phyloP scores from a whole-genome alignment of 2,329 filamentous ascomycete genomes.

The Paecilomyces dactylethromorphus region DNA sequence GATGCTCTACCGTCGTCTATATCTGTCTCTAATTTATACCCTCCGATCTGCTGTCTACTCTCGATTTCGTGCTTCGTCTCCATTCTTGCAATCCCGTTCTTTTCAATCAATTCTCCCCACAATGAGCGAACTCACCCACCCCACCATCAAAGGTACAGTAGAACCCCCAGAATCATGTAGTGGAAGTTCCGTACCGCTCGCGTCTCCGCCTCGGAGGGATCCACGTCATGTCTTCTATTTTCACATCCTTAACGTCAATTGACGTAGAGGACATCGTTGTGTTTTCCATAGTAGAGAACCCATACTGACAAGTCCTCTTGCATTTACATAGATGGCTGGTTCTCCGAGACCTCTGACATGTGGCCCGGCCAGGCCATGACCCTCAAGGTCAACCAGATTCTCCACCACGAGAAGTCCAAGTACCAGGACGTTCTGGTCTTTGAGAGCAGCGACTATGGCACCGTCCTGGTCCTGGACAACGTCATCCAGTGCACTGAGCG shows the following conservation, averaged over 20 bases:
- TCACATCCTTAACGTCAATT: neutral
- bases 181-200: neutral
- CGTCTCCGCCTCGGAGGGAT: neutral
- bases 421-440: constrained; percentile 99
- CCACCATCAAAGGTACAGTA: constrained; percentile 65
- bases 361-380: constrained; percentile 99
- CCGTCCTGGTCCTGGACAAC: constrained; percentile 93
- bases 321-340: constrained; percentile 81
- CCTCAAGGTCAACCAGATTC: constrained; percentile 91
- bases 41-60: constrained; percentile 7
- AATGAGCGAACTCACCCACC: constrained; percentile 67
- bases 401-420: constrained; percentile 98
- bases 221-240: neutral
- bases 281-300: neutral
- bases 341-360: constrained; percentile 98
- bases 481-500: constrained; percentile 98
- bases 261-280: neutral
- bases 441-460: constrained; percentile 95
- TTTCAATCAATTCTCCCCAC: constrained; percentile 21
- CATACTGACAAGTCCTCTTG: neutral
- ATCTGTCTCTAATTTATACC: constrained; percentile 11
- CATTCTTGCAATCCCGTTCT: constrained; percentile 9
- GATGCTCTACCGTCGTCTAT: constrained; percentile 1
- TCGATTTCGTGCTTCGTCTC: constrained; percentile 10
- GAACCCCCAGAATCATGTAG: constrained; percentile 2